Evolutionary conservation across 768 basidiomycete species (phyloP).

Genomic region (Naganishia vishniacii): DNA sequence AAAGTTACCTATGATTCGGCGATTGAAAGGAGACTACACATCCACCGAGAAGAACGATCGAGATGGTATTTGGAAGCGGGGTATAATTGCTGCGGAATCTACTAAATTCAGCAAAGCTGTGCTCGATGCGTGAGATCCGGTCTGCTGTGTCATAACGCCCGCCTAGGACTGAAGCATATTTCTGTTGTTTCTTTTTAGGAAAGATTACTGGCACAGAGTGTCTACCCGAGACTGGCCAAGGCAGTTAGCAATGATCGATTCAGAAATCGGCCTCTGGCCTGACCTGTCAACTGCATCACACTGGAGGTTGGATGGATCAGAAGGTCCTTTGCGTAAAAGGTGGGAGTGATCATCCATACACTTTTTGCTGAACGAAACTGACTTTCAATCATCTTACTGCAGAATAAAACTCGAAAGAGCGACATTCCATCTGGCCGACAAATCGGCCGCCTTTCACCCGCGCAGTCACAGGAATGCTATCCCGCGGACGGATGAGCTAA

Average conservation of each 20-base stretch:
- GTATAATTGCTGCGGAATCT: conserved; percentile 26
- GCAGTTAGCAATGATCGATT: conserved; percentile 60
- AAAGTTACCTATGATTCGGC: conserved; percentile 38
- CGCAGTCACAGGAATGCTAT: conserved; percentile 41
- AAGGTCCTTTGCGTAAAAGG: conserved; percentile 82
- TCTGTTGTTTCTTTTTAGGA: no score
- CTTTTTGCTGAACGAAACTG: not conserved
- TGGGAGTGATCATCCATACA: conserved; percentile 42
- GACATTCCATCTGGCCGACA: conserved; percentile 52
- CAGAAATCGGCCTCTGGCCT: conserved; percentile 80
- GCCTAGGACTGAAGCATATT: no score
- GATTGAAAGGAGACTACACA: conserved; percentile 42
- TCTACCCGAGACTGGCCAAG: conserved; percentile 47
- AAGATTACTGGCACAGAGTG: conserved; percentile 67
- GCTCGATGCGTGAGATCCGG: conserved; percentile 36
- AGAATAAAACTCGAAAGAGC: conserved; percentile 72
- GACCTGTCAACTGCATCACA: conserved; percentile 52
- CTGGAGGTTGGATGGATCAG: conserved; percentile 86
- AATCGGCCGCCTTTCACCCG: conserved; percentile 52
- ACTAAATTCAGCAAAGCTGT: conserved; percentile 38
- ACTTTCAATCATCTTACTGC: not conserved
- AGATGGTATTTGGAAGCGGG: conserved; percentile 45
- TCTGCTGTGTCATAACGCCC: not conserved
- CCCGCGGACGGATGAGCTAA: conserved; percentile 42
- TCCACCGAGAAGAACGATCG: conserved; percentile 46